A percentile compares a stretch with the other conserved stretches of the same genome.
phyloP scores from a whole-genome alignment of 2,329 filamentous ascomycete species.

The Pseudogymnoascus verrucosus region DNA sequence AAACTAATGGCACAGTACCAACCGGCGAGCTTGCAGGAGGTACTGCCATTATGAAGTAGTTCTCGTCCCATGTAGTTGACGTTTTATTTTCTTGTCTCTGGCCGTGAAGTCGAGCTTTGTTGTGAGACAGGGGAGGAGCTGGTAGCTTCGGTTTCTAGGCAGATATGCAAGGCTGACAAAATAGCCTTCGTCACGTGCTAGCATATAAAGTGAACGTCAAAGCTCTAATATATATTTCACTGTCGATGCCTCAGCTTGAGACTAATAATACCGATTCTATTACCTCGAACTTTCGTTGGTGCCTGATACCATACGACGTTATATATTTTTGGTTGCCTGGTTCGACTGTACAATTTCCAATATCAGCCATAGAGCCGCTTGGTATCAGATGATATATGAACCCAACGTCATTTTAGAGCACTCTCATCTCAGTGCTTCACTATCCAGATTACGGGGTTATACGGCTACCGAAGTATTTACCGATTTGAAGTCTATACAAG shows the following conservation, averaged over 20 bases:
- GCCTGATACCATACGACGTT: not conserved
- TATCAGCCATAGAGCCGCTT: not conserved
- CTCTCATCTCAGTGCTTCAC: not conserved
- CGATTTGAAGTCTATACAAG: not conserved
- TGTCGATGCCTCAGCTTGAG: not conserved
- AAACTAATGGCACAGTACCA: not conserved
- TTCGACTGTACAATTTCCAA: not conserved
- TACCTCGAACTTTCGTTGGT: not conserved
- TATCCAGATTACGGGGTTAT: not conserved
- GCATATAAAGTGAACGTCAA: not conserved
- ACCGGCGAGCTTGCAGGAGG: conserved; percentile 3
- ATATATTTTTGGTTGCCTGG: not conserved
- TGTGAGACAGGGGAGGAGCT: conserved; percentile 3
- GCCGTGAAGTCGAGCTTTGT: not conserved
- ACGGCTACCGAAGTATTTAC: not conserved
- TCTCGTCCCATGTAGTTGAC: not conserved
- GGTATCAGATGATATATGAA: not conserved
- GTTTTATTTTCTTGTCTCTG: not conserved
- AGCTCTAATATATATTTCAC: not conserved
- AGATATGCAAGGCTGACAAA: conserved; percentile 16
- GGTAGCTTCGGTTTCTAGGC: not conserved
- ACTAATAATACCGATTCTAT: not conserved
- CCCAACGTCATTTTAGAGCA: not conserved
- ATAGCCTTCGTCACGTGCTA: not conserved
- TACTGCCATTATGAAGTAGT: not conserved